Conservation (phyloP, 2,329 filamentous ascomycete genomes). For the Sclerotinia spermophila region DNA sequence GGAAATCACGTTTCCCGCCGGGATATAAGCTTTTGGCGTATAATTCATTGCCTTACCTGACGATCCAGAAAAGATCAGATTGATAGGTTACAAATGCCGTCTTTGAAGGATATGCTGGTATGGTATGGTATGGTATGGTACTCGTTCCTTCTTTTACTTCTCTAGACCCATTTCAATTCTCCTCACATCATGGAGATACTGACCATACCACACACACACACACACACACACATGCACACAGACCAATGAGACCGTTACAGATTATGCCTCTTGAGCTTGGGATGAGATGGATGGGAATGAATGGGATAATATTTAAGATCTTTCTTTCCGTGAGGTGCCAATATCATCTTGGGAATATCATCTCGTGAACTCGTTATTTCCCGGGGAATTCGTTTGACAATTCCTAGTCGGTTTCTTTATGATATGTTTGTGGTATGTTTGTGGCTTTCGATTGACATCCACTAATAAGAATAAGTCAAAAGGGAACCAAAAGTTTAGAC, state of each 20-base stretch:
- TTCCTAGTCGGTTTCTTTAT: conserved; percentile 1
- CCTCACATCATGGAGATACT: conserved; percentile 11
- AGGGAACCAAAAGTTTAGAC: not conserved
- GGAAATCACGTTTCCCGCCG: conserved; percentile 15
- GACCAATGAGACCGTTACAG: conserved; percentile 11
- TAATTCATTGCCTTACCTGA: conserved; percentile 7
- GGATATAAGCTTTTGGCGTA: conserved; percentile 16
- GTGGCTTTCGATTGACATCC: conserved; percentile 12
- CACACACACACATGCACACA: conserved; percentile 17
- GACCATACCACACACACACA: not conserved
- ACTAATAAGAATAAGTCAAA: not conserved
- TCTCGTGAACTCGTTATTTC: not conserved
- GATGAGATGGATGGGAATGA: not conserved
- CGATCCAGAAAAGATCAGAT: conserved; percentile 17
- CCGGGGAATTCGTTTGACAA: not conserved
- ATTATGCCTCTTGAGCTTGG: not conserved
- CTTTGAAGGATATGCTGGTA: conserved; percentile 7
- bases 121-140: not conserved
- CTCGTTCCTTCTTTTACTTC: conserved; percentile 7
- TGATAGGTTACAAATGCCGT: conserved; percentile 11
- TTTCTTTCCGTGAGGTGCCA: not conserved
- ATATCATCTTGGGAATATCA: not conserved
- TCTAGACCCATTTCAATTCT: conserved; percentile 16
- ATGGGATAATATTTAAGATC: not conserved
- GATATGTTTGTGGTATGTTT: conserved; percentile 10